Base-by-base conservation (phyloP, 495 filamentous ascomycete genomes). In the Ascodesmis nigricans region DNA sequence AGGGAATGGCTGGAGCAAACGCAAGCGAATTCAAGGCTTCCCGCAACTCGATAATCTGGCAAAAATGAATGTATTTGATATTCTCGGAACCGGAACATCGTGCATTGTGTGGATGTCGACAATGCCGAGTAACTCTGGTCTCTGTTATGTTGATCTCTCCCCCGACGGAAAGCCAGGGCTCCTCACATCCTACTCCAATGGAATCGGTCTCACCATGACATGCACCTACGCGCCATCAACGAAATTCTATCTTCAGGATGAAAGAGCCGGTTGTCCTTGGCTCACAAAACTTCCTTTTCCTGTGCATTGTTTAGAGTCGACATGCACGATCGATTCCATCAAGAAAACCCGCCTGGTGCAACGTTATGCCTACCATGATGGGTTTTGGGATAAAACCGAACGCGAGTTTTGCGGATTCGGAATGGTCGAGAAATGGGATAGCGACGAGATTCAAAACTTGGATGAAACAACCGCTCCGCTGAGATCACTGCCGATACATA, bases 361-460 rank as follows among this genome's bases (percentile, higher is more conserved):
- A 4, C 25, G 35, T 8, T 55, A 56, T 35, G 35, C 21, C 7
- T 60, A 60, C 33, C 55, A 57, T 41, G 14, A 59, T 39, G 57
- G 57, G 0, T 58, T 33, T 29, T 60, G 47, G 36, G 57, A 60
- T 33, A 38, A 33, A 13, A 6, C 33, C 3, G 57, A 59, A 17
- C 18, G 52, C n/a, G 48, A 58, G 36, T 60, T 59, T 29, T 39
- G 50, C 0, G 57, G 57, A 4, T 60, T 60, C 36, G 52, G 36
- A 0, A 33, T 53, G 31, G 52, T 54, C 2, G 53, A 55, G 16
- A 22, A 41, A 19, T 53, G 32, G 38, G 53, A 55, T 27, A 40
- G 35, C 0, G 52, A 55, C 24, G 22, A 39, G n/a, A n/a, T n/a
- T n/a, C n/a, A n/a, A n/a, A n/a, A n/a, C n/a, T n/a, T n/a, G n/a